Evolutionary conservation across 441 rosid genomes (phyloP), one percentile per base, ranked within the genome.

Genomic region (Pelargonium myrrhifolium): DNA sequence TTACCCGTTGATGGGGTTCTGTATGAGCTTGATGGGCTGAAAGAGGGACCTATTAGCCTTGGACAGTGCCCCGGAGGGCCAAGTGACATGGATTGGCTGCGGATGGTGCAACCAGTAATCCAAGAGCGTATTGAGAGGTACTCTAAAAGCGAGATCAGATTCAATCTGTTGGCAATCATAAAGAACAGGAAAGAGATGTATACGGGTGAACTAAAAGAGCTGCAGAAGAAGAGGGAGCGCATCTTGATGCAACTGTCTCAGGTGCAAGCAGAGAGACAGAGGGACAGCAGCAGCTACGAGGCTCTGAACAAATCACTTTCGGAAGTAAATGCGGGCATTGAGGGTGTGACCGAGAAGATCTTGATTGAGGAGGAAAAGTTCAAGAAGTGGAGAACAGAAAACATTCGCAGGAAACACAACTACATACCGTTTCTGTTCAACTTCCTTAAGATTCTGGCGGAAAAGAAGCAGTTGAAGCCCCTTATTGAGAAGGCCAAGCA

Each of bases 401-500:
- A 93, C 67, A 82, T 89, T 26, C 77, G 99, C 20, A 80, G 99
- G 87, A 93, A 91, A 80, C 97, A 93, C 77, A 93, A 93, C 72
- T 91, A 93, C 77, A 93, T 93, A 58, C 99, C 99, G 22, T 93
- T 93, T 72, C 68, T 93, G 76, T 93, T 93, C 71, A 91, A 91
- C 80, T 93, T 93, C 81, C 92, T 93, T 59, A 93, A 93, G 81
- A 87, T 93, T 79, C 96, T 93, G 6, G 97, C 99, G 0, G 97
- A 91, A 78, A 93, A 93, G 92, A 93, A 91, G 89, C 99, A 93
- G 82, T 77, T 93, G 86, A 93, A 91, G 78, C 97, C 97, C 17
- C 88, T 91, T 24, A 89, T 93, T 9, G 99, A 93, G 84, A 91
- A 91, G 74, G 97, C 99, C 42, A 93, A 88, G 87, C 95, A 89